Percentiles rank a stretch among this genome's conserved stretches.
phyloP scores from a whole-genome alignment of 2,329 filamentous ascomycete species.

The Fusarium protoensiforme region DNA sequence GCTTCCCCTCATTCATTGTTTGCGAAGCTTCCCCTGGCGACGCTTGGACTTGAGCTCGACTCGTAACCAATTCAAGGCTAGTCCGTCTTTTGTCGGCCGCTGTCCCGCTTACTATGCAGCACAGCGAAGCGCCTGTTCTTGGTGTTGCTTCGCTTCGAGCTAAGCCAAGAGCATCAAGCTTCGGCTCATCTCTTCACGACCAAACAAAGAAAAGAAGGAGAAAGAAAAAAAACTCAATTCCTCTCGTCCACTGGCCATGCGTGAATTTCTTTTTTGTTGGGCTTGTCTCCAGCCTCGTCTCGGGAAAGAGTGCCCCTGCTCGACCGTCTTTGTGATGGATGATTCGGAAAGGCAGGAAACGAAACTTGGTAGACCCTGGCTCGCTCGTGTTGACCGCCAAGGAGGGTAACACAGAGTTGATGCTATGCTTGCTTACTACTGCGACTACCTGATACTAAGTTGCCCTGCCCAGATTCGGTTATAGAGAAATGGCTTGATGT shows the following conservation, averaged over 20 bases:
- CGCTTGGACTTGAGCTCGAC: slow-evolving; percentile 16
- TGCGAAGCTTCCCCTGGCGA: slow-evolving; percentile 23
- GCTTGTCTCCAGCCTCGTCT: slow-evolving; percentile 5
- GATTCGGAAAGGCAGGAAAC: slow-evolving; percentile 6
- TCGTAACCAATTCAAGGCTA: slow-evolving; percentile 25
- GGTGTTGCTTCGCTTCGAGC: slow-evolving; percentile 17
- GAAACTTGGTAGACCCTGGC: slow-evolving; percentile 18
- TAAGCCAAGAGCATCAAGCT: slow-evolving; percentile 29
- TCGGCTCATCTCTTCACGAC: slow-evolving; percentile 1
- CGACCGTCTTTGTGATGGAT: neutral
- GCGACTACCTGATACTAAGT: neutral
- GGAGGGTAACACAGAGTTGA: slow-evolving; percentile 8
- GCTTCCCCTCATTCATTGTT: slow-evolving; percentile 14
- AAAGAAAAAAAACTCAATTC: slow-evolving; percentile 25
- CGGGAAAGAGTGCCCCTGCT: neutral
- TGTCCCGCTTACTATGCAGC: slow-evolving; percentile 1
- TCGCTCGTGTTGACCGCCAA: slow-evolving; percentile 33
- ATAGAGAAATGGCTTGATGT: slow-evolving; percentile 31
- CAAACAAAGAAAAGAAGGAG: neutral
- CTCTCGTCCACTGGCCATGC: slow-evolving; percentile 13
- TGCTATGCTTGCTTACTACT: neutral
- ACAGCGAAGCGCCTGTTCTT: too few relatives aligned
- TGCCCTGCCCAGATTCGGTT: slow-evolving; percentile 37
- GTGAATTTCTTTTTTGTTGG: slow-evolving; percentile 17
- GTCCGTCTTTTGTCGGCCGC: slow-evolving; percentile 27